Evolutionary conservation across 2,329 filamentous ascomycete species (phyloP).

Genomic region (Lachnum nothofagi): DNA sequence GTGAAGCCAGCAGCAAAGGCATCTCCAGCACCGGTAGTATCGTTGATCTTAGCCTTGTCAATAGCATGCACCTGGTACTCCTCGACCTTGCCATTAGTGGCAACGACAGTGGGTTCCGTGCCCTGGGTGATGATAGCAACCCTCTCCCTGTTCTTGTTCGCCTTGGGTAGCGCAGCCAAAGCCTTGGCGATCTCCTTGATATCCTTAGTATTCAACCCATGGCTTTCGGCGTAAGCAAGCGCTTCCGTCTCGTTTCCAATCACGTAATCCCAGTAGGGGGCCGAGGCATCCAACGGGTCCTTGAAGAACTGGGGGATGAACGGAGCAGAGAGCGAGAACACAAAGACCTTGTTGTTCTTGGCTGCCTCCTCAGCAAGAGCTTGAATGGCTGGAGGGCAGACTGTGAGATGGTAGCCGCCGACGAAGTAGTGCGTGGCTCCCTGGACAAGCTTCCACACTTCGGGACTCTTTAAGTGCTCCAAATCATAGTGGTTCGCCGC

Average conservation of each 20-base stretch:
- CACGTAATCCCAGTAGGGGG: slow-evolving; percentile 91
- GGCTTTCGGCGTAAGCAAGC: slow-evolving; percentile 76
- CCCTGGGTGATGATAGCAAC: slow-evolving; percentile 92
- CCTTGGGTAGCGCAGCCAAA: slow-evolving; percentile 86
- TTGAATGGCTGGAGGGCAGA: slow-evolving; percentile 85
- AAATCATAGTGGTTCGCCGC: slow-evolving; percentile 97
- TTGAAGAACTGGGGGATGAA: slow-evolving; percentile 99
- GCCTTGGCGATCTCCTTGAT: slow-evolving; percentile 79
- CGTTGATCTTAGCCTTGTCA: slow-evolving; percentile 71
- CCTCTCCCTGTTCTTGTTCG: slow-evolving; percentile 77
- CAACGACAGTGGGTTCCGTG: slow-evolving; percentile 83
- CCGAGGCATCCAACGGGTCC: slow-evolving; percentile 78
- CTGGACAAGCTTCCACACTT: slow-evolving; percentile 90
- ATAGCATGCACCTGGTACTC: slow-evolving; percentile 80
- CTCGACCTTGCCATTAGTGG: slow-evolving; percentile 67
- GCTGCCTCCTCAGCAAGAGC: slow-evolving; percentile 88
- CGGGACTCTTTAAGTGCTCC: slow-evolving; percentile 82
- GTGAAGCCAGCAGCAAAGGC: slow-evolving; percentile 93
- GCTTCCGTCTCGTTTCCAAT: slow-evolving; percentile 98
- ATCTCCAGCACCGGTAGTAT: slow-evolving; percentile 95
- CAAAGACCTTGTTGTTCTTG: slow-evolving; percentile 81
- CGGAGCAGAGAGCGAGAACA: slow-evolving; percentile 86
- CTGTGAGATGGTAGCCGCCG: slow-evolving; percentile 95
- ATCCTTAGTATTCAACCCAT: slow-evolving; percentile 68
- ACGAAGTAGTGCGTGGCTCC: slow-evolving; percentile 86